These are phyloP conservation scores for Hydrangea macrophylla DNA, from an alignment of 148 eudicot species.

Conservation along the genomic window DNA sequence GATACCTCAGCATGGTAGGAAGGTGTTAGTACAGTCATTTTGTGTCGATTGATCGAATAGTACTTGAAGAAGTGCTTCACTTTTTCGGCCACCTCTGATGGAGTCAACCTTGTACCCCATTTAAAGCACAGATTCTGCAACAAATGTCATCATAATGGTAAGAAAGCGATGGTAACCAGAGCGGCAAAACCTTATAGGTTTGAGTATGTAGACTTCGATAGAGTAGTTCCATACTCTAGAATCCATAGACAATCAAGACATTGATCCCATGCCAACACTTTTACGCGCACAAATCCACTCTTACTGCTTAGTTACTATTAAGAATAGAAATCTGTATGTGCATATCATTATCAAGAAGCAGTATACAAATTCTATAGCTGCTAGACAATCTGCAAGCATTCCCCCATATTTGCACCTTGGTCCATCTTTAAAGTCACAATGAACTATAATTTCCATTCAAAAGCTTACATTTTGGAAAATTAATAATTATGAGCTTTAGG, in stretches of 20 bases:
- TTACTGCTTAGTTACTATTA: too few relatives aligned
- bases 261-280: neutral
- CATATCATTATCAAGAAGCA: too few relatives aligned
- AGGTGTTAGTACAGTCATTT: conserved; percentile 95
- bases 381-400: too few relatives aligned
- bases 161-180: conserved; percentile 1
- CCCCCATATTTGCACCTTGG: too few relatives aligned
- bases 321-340: too few relatives aligned
- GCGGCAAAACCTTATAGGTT: neutral
- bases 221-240: neutral
- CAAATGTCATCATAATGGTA: neutral
- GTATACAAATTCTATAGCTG: too few relatives aligned
- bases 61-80: conserved; percentile 95
- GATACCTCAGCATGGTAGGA: conserved; percentile 95
- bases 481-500: too few relatives aligned
- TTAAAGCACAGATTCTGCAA: conserved; percentile 81
- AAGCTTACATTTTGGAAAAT: too few relatives aligned
- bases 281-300: too few relatives aligned
- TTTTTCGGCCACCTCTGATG: conserved; percentile 78
- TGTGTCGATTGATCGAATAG: conserved; percentile 91
- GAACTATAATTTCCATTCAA: too few relatives aligned
- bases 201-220: neutral
- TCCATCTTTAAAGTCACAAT: too few relatives aligned
- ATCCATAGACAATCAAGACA: neutral
- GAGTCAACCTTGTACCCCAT: conserved; percentile 82